Evolutionary conservation across 2,329 filamentous ascomycete genomes (phyloP).

Genomic region (Stagonosporopsis chrysanthemi): DNA sequence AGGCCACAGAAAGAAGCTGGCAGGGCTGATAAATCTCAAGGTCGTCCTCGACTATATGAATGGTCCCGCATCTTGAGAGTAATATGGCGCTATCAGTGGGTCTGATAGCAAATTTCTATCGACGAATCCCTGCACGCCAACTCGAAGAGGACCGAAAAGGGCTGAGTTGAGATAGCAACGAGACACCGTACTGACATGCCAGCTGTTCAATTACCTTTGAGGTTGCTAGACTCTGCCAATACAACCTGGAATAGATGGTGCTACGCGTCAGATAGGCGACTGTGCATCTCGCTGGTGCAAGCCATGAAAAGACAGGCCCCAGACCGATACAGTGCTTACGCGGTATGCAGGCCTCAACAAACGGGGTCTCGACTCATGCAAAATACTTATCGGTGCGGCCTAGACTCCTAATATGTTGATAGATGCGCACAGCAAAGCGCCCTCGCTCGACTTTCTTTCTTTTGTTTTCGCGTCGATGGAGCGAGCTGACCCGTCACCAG

Average conservation of each 20-base stretch:
- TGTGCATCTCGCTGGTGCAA: constrained; percentile 1
- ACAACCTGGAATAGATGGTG: neutral
- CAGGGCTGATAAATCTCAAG: neutral
- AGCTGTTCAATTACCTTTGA: neutral
- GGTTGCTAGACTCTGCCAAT: neutral
- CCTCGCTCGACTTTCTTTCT: constrained; percentile 6
- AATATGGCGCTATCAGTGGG: constrained; percentile 10
- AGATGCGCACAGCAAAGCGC: neutral
- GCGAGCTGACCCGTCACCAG: neutral
- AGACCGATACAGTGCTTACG: neutral
- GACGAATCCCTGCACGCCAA: constrained; percentile 8
- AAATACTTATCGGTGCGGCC: neutral
- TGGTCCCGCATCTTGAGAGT: neutral
- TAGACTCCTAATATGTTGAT: neutral
- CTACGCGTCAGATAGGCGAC: neutral
- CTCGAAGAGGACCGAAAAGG: neutral
- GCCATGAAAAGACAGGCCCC: neutral
- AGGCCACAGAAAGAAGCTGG: neutral
- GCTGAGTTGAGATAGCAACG: constrained; percentile 1
- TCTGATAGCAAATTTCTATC: constrained; percentile 1
- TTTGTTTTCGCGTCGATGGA: neutral
- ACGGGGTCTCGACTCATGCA: neutral
- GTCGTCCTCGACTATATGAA: neutral
- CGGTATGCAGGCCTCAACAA: neutral
- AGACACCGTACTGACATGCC: neutral